These are phyloP conservation scores for Dactylonectria macrodidyma DNA, from an alignment of 2,329 filamentous ascomycete species.

Conservation along the genomic window DNA sequence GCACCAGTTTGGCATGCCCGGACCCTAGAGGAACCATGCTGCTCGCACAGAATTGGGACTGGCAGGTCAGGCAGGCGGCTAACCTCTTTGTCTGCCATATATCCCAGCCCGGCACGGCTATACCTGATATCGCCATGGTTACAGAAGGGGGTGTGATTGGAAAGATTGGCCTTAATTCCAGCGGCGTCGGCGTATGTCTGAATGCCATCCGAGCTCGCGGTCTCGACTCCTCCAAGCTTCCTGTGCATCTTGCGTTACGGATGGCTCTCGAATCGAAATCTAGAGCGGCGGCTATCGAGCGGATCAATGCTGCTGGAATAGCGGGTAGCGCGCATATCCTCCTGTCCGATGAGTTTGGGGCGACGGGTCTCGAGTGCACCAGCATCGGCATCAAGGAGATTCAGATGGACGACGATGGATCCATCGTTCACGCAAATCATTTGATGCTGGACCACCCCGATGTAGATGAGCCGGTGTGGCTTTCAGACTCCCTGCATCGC, in stretches of 20 bases:
- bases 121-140: slow-evolving; percentile 67
- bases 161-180: slow-evolving; percentile 75
- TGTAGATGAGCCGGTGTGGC: slow-evolving; percentile 35
- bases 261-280: slow-evolving; percentile 65
- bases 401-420: slow-evolving; percentile 12
- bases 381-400: slow-evolving; percentile 37
- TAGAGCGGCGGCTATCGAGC: slow-evolving; percentile 22
- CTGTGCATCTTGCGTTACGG: slow-evolving; percentile 74
- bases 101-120: slow-evolving; percentile 50
- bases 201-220: slow-evolving; percentile 74
- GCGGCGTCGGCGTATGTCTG: slow-evolving; percentile 71
- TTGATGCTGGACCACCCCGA: slow-evolving; percentile 36
- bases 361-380: slow-evolving; percentile 43
- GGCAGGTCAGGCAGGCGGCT: background rate
- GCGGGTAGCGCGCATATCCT: slow-evolving; percentile 44
- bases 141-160: slow-evolving; percentile 74
- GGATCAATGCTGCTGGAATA: slow-evolving; percentile 25
- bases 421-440: slow-evolving; percentile 40
- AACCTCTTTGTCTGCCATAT: slow-evolving; percentile 54
- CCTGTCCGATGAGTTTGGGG: slow-evolving; percentile 29
- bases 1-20: slow-evolving; percentile 66
- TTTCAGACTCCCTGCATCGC: slow-evolving; percentile 33
- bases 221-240: slow-evolving; percentile 64
- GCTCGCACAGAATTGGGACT: slow-evolving; percentile 74
- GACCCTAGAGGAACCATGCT: slow-evolving; percentile 49